Percentiles rank a stretch among this genome's conserved stretches.
These are phyloP conservation scores for Gamarada debralockiae DNA, from an alignment of 495 filamentous ascomycete genomes.

Conservation along the genomic window DNA sequence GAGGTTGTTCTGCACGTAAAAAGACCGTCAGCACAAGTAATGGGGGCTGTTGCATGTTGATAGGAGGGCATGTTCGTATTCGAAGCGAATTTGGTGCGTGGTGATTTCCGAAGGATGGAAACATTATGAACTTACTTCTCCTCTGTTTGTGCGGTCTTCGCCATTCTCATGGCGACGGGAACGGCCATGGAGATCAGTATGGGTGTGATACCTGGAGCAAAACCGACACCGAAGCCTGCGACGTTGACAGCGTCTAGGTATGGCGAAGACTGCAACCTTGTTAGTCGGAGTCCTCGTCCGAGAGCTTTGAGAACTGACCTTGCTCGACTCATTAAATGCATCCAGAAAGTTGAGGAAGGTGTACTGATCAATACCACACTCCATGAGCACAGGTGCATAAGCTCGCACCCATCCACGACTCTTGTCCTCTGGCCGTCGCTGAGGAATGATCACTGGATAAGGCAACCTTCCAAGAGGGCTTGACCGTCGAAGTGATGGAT, in stretches of 20 bases:
- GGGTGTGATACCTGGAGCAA: background rate
- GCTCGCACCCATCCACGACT: slow-evolving; percentile 34
- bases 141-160: background rate
- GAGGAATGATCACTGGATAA: slow-evolving; percentile 23
- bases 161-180: background rate
- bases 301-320: slow-evolving; percentile 13
- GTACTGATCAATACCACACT: slow-evolving; percentile 33
- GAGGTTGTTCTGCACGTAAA: slow-evolving; percentile 7
- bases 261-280: background rate
- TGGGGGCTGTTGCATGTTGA: background rate
- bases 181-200: background rate
- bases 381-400: slow-evolving; percentile 36
- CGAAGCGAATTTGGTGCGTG: too few relatives aligned
- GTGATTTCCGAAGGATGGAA: background rate
- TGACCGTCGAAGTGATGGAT: background rate
- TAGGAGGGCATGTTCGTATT: too few relatives aligned
- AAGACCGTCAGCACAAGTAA: background rate
- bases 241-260: slow-evolving; percentile 11
- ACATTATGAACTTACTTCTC: background rate
- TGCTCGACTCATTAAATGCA: slow-evolving; percentile 29
- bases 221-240: background rate
- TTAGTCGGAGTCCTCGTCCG: background rate
- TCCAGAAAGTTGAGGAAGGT: slow-evolving; percentile 39
- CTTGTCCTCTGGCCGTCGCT: slow-evolving; percentile 28
- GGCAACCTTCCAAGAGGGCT: background rate